A percentile compares a stretch with the other conserved stretches of the same genome.
Conservation (phyloP, 495 filamentous ascomycete species). For the Aspergillus heteromorphus region DNA sequence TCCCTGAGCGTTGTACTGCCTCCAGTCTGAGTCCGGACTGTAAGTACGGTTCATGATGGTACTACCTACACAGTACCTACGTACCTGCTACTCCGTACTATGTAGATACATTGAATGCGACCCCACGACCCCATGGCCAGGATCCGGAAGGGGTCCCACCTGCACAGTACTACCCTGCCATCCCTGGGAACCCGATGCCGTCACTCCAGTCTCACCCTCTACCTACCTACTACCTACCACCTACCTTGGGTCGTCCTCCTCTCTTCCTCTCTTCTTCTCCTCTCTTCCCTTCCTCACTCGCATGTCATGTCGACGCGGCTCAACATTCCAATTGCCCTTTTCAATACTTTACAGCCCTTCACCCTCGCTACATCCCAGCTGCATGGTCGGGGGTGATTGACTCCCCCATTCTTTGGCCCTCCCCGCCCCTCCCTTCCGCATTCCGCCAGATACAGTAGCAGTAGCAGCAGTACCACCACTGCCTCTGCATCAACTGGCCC, state of each 20-base stretch:
- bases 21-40: no score
- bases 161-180: no score
- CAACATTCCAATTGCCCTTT: not conserved
- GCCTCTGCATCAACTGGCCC: not conserved
- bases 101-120: no score
- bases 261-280: not conserved
- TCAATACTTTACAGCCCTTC: not conserved
- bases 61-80: no score
- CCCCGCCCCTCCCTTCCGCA: not conserved
- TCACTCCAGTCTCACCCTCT: not conserved
- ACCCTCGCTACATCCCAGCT: conserved; percentile 8
- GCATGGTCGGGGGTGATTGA: conserved; percentile 2
- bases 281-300: not conserved
- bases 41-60: no score
- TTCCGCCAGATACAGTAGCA: no score
- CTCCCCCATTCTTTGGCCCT: not conserved
- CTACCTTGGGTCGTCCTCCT: not conserved
- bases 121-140: not conserved
- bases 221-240: not conserved
- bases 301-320: not conserved
- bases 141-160: not conserved
- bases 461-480: not conserved
- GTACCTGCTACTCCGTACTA: not conserved
- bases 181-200: not conserved
- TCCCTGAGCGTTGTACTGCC: no score